phyloP scores from a whole-genome alignment of 306 rosid species.

The Begonia fuchsioides region DNA sequence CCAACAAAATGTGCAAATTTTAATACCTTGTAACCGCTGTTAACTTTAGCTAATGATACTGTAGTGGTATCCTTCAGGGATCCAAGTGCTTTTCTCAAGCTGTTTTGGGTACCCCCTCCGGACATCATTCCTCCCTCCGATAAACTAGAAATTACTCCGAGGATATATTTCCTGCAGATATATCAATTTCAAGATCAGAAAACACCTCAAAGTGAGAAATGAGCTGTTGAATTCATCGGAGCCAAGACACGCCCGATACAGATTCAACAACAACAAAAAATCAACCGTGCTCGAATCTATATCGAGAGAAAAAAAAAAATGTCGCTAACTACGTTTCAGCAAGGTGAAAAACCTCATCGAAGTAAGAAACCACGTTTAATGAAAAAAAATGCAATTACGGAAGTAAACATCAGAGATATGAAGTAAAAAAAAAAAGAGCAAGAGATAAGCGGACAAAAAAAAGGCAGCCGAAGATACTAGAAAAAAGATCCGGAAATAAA shows the following conservation, averaged over 20 bases:
- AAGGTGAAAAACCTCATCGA: too few relatives aligned
- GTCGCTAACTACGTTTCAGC: too few relatives aligned
- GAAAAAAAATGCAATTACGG: neutral
- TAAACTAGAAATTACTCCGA: conserved; percentile 2
- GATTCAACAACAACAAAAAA: neutral
- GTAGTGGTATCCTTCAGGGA: conserved; percentile 94
- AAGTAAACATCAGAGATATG: neutral
- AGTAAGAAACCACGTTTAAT: too few relatives aligned
- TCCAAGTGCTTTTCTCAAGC: conserved; percentile 87
- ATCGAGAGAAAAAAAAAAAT: neutral
- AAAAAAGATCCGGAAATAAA: neutral
- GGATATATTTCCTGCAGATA: too few relatives aligned
- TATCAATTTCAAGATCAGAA: too few relatives aligned
- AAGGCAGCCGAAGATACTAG: conserved; percentile 3
- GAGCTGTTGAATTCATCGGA: too few relatives aligned
- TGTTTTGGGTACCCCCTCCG: conserved; percentile 71
- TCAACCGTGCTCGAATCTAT: neutral
- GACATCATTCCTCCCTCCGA: conserved; percentile 55
- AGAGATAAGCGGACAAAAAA: conserved; percentile 4
- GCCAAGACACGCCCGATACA: neutral
- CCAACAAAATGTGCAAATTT: neutral
- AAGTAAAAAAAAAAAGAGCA: neutral
- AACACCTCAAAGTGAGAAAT: too few relatives aligned
- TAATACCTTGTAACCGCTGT: conserved; percentile 91
- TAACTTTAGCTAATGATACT: conserved; percentile 97